Evolutionary conservation across 225 moss, liverwort and hornwort species (phyloP).

Genomic region (Anthoceros angustus): DNA sequence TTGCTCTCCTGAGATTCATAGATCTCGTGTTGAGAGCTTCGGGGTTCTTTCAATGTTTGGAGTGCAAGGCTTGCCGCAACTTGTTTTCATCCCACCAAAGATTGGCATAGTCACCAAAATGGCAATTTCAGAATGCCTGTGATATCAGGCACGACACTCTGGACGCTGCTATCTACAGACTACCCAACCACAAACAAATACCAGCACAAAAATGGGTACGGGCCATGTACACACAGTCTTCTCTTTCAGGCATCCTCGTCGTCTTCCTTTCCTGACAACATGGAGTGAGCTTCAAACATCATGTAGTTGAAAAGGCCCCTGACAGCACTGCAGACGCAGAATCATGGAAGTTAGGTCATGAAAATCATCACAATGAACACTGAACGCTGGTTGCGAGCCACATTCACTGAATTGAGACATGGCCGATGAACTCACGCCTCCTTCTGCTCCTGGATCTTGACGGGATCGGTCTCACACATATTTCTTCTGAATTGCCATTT

Average conservation of each 20-base stretch:
- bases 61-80: too few relatives aligned
- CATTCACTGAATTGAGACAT: background rate
- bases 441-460: constrained; percentile 67
- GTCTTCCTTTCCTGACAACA: background rate
- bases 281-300: background rate
- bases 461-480: constrained; percentile 59
- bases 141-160: too few relatives aligned
- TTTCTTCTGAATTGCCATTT: constrained; percentile 62
- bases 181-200: too few relatives aligned
- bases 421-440: constrained; percentile 47
- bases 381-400: background rate
- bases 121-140: too few relatives aligned
- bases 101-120: too few relatives aligned
- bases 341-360: background rate
- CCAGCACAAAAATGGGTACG: too few relatives aligned
- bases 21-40: too few relatives aligned
- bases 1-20: too few relatives aligned
- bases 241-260: background rate
- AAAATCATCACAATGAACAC: background rate
- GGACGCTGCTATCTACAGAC: too few relatives aligned
- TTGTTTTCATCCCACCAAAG: too few relatives aligned
- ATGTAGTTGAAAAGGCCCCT: constrained; percentile 3
- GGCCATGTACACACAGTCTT: too few relatives aligned
- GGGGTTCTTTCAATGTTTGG: too few relatives aligned
- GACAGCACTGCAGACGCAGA: background rate